Base-by-base conservation (phyloP, 306 rosid genomes). In the Acmispon strigosus region DNA sequence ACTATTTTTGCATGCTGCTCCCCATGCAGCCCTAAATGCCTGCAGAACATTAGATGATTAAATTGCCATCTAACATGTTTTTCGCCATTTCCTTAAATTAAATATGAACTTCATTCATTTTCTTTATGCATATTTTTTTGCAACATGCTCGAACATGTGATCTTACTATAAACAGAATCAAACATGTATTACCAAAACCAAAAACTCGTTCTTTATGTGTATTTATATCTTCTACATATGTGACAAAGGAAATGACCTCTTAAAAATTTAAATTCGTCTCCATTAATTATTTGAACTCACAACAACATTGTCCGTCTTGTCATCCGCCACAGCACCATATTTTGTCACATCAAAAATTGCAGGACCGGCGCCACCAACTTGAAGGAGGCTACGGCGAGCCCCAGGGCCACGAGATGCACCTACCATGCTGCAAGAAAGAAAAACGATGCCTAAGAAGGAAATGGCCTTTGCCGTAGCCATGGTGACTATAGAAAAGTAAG, bases 11-110 rank as follows among this genome's bases (percentile, higher is more conserved):
- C 98, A 92, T 22, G 98, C 96, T 36, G 43, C 77, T 5, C 42
- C 58, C 96, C 95, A 92, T 8, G 98, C 87, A 14, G 67, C 75
- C 76, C 81, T 89, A 76, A 92, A 81, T 54, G 89, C 86, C 98
- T 89, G 66, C 79, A 76, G 1, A 18, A 29, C 7, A 16, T 19
- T 10, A 16, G 44, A 68, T 20, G 41, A 17, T 34, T 36, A 17
- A 14, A 24, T 57, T n/a, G 20, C 53, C 51, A 51, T 77, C 10
- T 22, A 27, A 29, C 10, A 14, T 65, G 42, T 47, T 37, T 45
- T 65, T 18, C 44, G 8, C 14, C 0, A 55, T 18, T 39, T 53
- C n/a, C 43, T 51, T 24, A 10, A 5, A 15, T 14, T n/a, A n/a
- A n/a, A n/a, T n/a, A n/a, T n/a, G n/a, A 7, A 17, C 10, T 51